A percentile compares a stretch with the other conserved stretches of the same genome.
Conservation (phyloP, 2,329 filamentous ascomycete genomes). For the Paecilomyces dactylethromorphus region DNA sequence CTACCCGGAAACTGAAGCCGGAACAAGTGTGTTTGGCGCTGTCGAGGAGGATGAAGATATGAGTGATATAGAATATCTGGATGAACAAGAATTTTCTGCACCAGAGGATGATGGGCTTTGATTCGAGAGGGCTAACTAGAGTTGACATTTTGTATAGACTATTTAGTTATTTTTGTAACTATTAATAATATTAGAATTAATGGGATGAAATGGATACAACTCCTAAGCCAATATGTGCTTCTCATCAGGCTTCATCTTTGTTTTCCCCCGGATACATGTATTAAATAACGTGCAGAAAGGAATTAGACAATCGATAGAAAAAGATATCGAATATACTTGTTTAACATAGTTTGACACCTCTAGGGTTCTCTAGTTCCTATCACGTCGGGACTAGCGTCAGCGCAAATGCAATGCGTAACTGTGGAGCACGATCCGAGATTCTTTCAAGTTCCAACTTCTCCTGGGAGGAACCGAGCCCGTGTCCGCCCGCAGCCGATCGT, state of each 20-base stretch:
- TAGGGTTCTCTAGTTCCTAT: background rate
- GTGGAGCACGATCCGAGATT: background rate
- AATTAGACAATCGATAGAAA: background rate
- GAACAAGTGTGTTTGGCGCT: conserved; percentile 8
- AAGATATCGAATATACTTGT: background rate
- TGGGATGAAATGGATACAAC: background rate
- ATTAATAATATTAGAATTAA: background rate
- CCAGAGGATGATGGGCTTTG: background rate
- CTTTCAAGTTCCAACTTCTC: background rate
- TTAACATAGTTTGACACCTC: background rate
- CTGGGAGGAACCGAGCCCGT: conserved; percentile 7
- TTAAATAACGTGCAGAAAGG: background rate
- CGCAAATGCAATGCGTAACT: background rate
- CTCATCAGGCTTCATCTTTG: background rate
- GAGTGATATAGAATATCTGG: conserved; percentile 12
- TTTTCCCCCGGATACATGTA: background rate
- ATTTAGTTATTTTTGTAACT: background rate
- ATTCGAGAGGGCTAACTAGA: background rate
- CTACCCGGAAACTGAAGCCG: background rate
- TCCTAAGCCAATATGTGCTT: background rate
- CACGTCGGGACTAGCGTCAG: background rate
- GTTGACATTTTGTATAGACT: background rate
- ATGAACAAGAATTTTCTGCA: conserved; percentile 3
- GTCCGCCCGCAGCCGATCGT: background rate
- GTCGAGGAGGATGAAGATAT: conserved; percentile 8